Evolutionary conservation across 305 asterid species (phyloP), one percentile per base, ranked within the genome.

Genomic region (Fraxinus sp.): DNA sequence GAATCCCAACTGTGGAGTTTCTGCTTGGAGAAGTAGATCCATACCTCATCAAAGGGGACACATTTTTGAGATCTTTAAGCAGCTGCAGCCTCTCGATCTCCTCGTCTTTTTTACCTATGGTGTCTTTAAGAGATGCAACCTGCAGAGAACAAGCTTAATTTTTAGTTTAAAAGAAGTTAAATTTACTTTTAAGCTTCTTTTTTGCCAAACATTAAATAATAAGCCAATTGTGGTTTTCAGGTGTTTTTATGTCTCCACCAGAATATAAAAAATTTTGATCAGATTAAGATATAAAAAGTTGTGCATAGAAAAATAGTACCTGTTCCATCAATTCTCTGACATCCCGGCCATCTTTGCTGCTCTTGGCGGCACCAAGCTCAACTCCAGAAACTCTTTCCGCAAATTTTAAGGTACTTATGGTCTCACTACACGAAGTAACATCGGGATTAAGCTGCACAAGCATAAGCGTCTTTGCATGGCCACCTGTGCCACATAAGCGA

Each of bases 391-490:
- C 98, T 82, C 98, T 89, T 82, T 94, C 98, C 20, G 98, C 97
- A 85, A 94, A 94, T 81, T 94, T 94, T 55, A 94, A 90, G 20
- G 98, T 91, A 77, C 97, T 89, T 37, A 89, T 7, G 82, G 90
- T 79, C 82, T 94, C 98, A 41, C 87, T 87, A 64, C 84, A 89
- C 0, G 97, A 94, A 75, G 76, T 83, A 39, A 79, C 77, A 52
- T 94, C 98, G 0, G 98, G 94, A 90, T 92, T 94, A 46, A 94
- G 92, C 91, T 94, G 98, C 86, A 94, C 97, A 74, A 94, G 91
- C 97, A 94, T 94, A 24, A 94, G 94, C 16, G 97, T 94, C 91
- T 94, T 94, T 5, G 98, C 97, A 10, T 91, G 92, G 3, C 98
- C 98, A 72, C 76, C 76, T 71, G 41, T 52, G 71, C n/a, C 59